A percentile compares a stretch with the other conserved stretches of the same genome.
Evolutionary conservation across 2,329 filamentous ascomycete genomes (phyloP).

Genomic region (Phaeosphaeriaceae sp.): DNA sequence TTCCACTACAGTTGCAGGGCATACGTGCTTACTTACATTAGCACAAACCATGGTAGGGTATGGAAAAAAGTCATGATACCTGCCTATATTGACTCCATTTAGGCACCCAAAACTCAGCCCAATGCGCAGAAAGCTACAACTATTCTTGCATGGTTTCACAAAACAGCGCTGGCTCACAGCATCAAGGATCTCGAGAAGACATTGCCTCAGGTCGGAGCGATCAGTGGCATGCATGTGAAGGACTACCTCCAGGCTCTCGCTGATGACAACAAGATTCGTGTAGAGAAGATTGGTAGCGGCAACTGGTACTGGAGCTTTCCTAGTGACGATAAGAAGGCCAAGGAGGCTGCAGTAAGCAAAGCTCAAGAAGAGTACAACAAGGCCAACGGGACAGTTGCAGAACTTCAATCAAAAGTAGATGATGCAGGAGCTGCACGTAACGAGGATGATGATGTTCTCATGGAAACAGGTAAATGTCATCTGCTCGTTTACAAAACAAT

Average conservation of each 20-base stretch:
- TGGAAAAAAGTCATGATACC: background rate
- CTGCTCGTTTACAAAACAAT: background rate
- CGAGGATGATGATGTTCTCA: constrained; percentile 48
- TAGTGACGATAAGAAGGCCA: constrained; percentile 61
- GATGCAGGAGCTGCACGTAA: constrained; percentile 47
- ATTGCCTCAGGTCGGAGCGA: constrained; percentile 65
- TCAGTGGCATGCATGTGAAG: constrained; percentile 71
- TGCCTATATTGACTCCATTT: constrained; percentile 12
- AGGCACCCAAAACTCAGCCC: constrained; percentile 63
- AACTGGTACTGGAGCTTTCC: constrained; percentile 76
- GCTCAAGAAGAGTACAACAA: constrained; percentile 49
- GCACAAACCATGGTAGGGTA: constrained; percentile 13
- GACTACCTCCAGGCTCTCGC: constrained; percentile 68
- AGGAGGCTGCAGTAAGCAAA: constrained; percentile 48
- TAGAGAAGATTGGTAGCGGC: constrained; percentile 73
- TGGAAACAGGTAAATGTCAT: constrained; percentile 32
- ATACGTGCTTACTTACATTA: background rate
- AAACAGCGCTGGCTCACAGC: constrained; percentile 66
- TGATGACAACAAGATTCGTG: constrained; percentile 66
- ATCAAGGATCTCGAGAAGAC: constrained; percentile 72
- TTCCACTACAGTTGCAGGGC: background rate
- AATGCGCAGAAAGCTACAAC: constrained; percentile 64
- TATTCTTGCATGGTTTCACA: constrained; percentile 66
- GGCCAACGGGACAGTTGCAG: constrained; percentile 38
- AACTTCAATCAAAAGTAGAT: constrained; percentile 51